Conservation (phyloP, 2,329 filamentous ascomycete species). For the Clarireedia homoeocarpa region DNA sequence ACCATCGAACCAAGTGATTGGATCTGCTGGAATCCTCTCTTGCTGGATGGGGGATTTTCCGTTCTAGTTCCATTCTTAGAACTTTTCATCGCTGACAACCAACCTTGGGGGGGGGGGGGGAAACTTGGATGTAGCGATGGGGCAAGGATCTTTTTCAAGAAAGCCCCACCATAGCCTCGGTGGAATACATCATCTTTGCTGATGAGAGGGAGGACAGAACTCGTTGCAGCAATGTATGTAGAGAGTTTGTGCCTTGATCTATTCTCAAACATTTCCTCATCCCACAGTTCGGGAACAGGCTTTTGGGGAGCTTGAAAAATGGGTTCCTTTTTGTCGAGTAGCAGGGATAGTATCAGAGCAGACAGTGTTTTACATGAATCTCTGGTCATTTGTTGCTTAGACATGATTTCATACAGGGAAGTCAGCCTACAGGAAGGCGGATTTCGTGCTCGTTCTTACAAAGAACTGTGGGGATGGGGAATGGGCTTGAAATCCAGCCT, state of each 20-base stretch:
- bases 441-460: not conserved
- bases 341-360: no score
- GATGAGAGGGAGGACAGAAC: no score
- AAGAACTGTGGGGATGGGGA: not conserved
- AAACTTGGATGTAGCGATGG: not conserved
- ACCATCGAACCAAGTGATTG: not conserved
- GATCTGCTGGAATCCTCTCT: not conserved
- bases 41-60: not conserved
- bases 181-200: not conserved
- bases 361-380: no score
- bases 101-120: not conserved
- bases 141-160: not conserved
- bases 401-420: not conserved
- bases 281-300: no score
- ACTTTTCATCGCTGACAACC: not conserved
- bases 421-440: constrained; percentile 1
- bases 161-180: constrained; percentile 4
- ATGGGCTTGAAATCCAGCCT: not conserved
- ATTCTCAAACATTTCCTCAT: no score
- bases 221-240: no score
- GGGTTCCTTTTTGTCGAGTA: no score
- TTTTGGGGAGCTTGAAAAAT: no score
- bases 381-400: no score
- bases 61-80: constrained; percentile 2
- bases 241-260: no score